phyloP scores from a whole-genome alignment of 208 protist species.

The Endotrypanum monterogeii region DNA sequence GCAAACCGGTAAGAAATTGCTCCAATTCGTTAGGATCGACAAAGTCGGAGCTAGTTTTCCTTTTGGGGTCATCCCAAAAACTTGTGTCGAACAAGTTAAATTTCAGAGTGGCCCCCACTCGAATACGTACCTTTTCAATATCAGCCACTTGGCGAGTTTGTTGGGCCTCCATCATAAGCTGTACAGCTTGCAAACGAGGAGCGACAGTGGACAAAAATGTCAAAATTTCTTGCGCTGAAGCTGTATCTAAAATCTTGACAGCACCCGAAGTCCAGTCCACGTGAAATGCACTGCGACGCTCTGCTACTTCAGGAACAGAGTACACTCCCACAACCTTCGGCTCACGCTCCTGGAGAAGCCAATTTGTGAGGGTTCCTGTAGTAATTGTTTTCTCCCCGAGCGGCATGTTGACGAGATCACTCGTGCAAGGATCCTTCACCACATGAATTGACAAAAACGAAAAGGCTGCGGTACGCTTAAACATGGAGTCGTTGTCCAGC shows the following conservation, averaged over 20 bases:
- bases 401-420: constrained; percentile 52
- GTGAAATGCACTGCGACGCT: constrained; percentile 60
- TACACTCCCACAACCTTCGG: constrained; percentile 61
- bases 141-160: constrained; percentile 62
- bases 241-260: constrained; percentile 88
- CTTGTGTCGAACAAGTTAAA: constrained; percentile 81
- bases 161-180: constrained; percentile 88
- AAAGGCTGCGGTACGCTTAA: constrained; percentile 81
- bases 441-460: constrained; percentile 92
- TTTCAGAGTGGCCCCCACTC: constrained; percentile 70
- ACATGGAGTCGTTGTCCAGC: constrained; percentile 83
- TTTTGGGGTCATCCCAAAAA: constrained; percentile 84
- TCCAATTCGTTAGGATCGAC: constrained; percentile 80
- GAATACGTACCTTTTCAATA: constrained; percentile 77
- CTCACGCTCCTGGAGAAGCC: constrained; percentile 77
- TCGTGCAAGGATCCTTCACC: constrained; percentile 65
- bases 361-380: constrained; percentile 70
- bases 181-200: constrained; percentile 85
- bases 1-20: constrained; percentile 62
- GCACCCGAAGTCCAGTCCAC: constrained; percentile 88
- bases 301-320: constrained; percentile 19
- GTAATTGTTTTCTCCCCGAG: constrained; percentile 45
- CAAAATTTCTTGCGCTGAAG: constrained; percentile 84
- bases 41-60: constrained; percentile 59
- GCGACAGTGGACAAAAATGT: constrained; percentile 86